Conservation (phyloP, 2,329 filamentous ascomycete species). For the Hypoxylon sp. region DNA sequence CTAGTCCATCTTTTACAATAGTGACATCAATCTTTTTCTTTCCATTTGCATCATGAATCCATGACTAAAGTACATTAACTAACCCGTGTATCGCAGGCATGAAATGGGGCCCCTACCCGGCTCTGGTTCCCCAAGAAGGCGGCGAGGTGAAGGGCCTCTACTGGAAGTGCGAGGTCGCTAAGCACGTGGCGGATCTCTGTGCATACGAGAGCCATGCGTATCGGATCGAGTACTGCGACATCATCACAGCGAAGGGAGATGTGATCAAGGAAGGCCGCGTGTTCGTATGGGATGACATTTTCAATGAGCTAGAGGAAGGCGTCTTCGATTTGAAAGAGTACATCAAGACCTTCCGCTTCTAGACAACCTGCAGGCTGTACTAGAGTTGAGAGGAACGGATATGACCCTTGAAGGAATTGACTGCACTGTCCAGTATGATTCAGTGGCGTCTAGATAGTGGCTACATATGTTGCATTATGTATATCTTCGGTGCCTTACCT, state of each 20-base stretch:
- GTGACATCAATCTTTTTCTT: too few relatives aligned
- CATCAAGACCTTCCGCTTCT: too few relatives aligned
- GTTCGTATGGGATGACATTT: slow-evolving; percentile 24
- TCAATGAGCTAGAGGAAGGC: slow-evolving; percentile 21
- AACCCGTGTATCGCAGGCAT: slow-evolving; percentile 8
- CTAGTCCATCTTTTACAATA: too few relatives aligned
- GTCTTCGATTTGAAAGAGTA: slow-evolving; percentile 15
- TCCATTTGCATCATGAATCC: too few relatives aligned
- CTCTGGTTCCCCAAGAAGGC: slow-evolving; percentile 30
- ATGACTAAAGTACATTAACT: slow-evolving; percentile 7
- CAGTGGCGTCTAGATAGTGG: too few relatives aligned
- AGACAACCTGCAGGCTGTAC: background rate
- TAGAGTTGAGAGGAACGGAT: too few relatives aligned
- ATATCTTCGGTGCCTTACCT: too few relatives aligned
- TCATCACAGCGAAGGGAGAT: slow-evolving; percentile 23
- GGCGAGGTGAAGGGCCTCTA: slow-evolving; percentile 27
- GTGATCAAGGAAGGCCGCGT: slow-evolving; percentile 33
- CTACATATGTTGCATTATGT: too few relatives aligned
- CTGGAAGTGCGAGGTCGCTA: slow-evolving; percentile 36
- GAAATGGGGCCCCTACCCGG: slow-evolving; percentile 35
- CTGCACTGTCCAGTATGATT: too few relatives aligned
- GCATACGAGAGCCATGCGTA: slow-evolving; percentile 35
- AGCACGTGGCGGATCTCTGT: slow-evolving; percentile 22
- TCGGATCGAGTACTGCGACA: slow-evolving; percentile 32
- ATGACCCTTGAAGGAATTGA: too few relatives aligned